Evolutionary conservation across 805 yeast genomes (phyloP).

Genomic region (Yamadazyma sp.): DNA sequence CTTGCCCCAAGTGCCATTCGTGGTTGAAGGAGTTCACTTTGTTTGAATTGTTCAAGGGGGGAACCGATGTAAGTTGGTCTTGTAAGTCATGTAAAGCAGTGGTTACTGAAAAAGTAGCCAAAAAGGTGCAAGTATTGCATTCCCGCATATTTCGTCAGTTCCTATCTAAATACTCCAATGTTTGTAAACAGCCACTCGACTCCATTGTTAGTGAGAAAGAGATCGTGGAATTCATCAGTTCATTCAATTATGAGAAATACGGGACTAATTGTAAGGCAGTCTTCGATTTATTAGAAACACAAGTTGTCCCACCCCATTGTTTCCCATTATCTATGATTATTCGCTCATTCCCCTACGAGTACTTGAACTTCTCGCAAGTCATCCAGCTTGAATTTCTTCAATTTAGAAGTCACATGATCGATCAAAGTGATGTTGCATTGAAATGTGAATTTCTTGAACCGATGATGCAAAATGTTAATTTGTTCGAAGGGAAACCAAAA

Average conservation of each 20-base stretch:
- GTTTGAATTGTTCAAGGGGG: slow-evolving; percentile 5
- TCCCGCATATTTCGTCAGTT: not conserved
- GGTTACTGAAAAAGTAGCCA: not conserved
- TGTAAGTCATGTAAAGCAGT: slow-evolving; percentile 1
- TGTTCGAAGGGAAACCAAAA: not conserved
- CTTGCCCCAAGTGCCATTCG: slow-evolving; percentile 22
- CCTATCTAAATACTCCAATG: not conserved
- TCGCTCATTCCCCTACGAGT: not conserved
- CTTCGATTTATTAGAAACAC: not conserved
- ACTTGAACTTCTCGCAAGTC: not conserved
- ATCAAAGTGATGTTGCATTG: not conserved
- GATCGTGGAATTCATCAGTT: not conserved
- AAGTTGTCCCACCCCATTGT: slow-evolving; percentile 2
- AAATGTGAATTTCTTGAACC: not conserved
- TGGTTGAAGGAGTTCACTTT: slow-evolving; percentile 6
- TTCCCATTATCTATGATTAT: not conserved
- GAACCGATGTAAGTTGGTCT: not conserved
- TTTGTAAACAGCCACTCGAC: not conserved
- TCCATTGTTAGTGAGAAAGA: not conserved
- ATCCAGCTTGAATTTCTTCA: not conserved
- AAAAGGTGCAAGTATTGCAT: not conserved
- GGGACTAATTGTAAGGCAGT: not conserved
- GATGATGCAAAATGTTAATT: not conserved
- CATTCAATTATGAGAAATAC: not conserved
- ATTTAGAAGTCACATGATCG: slow-evolving; percentile 1